These are phyloP conservation scores for Epithemia pelagica DNA, from an alignment of 108 stramenopile species.

Conservation along the genomic window DNA sequence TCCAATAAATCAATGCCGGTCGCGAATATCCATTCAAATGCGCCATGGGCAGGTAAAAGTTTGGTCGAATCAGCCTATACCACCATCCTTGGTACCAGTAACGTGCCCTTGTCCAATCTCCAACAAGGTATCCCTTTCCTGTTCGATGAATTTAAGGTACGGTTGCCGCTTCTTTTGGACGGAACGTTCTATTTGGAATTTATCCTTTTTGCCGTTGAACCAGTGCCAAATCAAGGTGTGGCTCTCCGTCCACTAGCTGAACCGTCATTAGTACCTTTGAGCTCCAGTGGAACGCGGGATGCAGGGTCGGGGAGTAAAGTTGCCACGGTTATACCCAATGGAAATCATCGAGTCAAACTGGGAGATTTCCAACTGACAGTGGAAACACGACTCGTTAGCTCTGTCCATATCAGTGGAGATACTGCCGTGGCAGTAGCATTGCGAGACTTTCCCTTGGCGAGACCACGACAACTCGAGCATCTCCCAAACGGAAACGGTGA, in stretches of 20 bases:
- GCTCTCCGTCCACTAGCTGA: slow-evolving; percentile 29
- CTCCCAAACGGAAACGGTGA: too few species aligned
- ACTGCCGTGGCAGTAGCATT: slow-evolving; percentile 57
- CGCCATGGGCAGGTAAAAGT: slow-evolving; percentile 52
- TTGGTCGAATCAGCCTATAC: slow-evolving; percentile 56
- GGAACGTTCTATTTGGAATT: slow-evolving; percentile 65
- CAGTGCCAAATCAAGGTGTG: slow-evolving; percentile 19
- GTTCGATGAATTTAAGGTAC: slow-evolving; percentile 75
- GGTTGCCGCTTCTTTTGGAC: slow-evolving; percentile 69
- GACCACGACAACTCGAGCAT: background rate
- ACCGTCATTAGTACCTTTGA: slow-evolving; percentile 54
- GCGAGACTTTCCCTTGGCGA: slow-evolving; percentile 46
- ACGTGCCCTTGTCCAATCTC: background rate
- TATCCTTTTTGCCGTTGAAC: slow-evolving; percentile 44
- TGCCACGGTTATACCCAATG: slow-evolving; percentile 80
- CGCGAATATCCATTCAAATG: slow-evolving; percentile 27
- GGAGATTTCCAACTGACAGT: slow-evolving; percentile 69
- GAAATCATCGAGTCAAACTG: slow-evolving; percentile 65
- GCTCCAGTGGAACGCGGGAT: slow-evolving; percentile 50
- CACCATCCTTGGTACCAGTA: background rate
- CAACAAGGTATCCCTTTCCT: slow-evolving; percentile 9
- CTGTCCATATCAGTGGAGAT: slow-evolving; percentile 56
- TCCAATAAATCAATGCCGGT: too few species aligned
- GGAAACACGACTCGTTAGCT: slow-evolving; percentile 66
- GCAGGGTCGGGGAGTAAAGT: slow-evolving; percentile 38